Percentiles rank a stretch among this genome's conserved stretches.
Conservation (phyloP, 805 yeast genomes). For the Yamadazyma endophytica region DNA sequence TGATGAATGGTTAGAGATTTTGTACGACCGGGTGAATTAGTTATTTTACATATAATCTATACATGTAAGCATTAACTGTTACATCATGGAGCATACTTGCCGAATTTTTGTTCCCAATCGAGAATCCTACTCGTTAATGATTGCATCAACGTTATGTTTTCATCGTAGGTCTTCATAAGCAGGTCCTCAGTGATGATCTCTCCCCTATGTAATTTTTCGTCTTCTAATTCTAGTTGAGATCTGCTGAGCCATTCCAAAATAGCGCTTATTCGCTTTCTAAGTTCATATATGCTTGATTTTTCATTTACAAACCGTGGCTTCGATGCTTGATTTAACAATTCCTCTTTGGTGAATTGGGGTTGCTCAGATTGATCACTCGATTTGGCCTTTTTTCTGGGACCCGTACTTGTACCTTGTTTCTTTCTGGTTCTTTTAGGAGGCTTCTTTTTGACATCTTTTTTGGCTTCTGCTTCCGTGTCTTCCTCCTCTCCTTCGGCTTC, state of each 20-base stretch:
- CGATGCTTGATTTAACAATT: constrained; percentile 64
- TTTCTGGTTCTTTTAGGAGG: constrained; percentile 12
- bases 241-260: constrained; percentile 88
- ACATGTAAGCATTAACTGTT: background rate
- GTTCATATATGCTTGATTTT: constrained; percentile 71
- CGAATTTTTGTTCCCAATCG: constrained; percentile 76
- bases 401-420: constrained; percentile 10
- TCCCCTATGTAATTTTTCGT: constrained; percentile 60
- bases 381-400: constrained; percentile 9
- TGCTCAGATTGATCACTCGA: constrained; percentile 8
- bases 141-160: constrained; percentile 66
- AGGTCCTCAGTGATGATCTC: constrained; percentile 46
- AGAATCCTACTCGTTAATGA: constrained; percentile 65
- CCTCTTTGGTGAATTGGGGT: constrained; percentile 27
- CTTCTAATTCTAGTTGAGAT: constrained; percentile 76
- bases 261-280: constrained; percentile 84
- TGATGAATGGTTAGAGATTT: constrained; percentile 25
- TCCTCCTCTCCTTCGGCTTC: constrained; percentile 11
- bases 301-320: constrained; percentile 82
- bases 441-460: constrained; percentile 11
- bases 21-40: constrained; percentile 28
- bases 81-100: constrained; percentile 40
- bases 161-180: constrained; percentile 45
- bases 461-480: constrained; percentile 9
- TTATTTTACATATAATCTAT: background rate